Conservation (phyloP, 106 monocot species). For the Phalaenopsis equestris region DNA sequence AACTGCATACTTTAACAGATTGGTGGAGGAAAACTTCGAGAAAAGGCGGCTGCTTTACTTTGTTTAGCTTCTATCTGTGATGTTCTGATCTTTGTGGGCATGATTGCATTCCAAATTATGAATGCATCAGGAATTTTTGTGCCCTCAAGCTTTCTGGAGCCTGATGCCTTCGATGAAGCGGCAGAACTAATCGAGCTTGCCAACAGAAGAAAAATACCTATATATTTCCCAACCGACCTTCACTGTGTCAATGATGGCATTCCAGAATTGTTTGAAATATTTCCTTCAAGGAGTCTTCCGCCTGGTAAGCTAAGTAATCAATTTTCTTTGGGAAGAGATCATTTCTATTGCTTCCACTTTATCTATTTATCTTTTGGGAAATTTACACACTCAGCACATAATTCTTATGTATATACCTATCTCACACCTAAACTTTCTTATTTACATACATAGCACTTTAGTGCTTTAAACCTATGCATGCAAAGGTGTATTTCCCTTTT, state of each 20-base stretch:
- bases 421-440: too few relatives aligned
- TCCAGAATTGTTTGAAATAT: constrained; percentile 24
- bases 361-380: too few relatives aligned
- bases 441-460: too few relatives aligned
- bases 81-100: constrained; percentile 73
- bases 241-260: constrained; percentile 30
- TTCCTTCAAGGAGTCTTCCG: constrained; percentile 39
- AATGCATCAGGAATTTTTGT: constrained; percentile 59
- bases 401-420: too few relatives aligned
- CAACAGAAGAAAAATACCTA: constrained; percentile 28
- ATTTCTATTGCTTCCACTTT: too few relatives aligned
- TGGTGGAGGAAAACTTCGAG: constrained; percentile 67
- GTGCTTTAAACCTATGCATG: too few relatives aligned
- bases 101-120: constrained; percentile 76
- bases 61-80: constrained; percentile 64
- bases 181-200: constrained; percentile 45
- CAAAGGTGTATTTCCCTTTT: too few relatives aligned
- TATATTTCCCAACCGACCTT: constrained; percentile 68
- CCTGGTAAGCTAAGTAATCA: constrained; percentile 29
- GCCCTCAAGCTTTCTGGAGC: constrained; percentile 38
- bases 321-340: too few relatives aligned
- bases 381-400: too few relatives aligned
- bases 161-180: constrained; percentile 42
- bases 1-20: constrained; percentile 44
- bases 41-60: constrained; percentile 49